Evolutionary conservation across 371 early-diverging fungal genomes (phyloP).

Genomic region (Batrachochytrium dendrobatidis): DNA sequence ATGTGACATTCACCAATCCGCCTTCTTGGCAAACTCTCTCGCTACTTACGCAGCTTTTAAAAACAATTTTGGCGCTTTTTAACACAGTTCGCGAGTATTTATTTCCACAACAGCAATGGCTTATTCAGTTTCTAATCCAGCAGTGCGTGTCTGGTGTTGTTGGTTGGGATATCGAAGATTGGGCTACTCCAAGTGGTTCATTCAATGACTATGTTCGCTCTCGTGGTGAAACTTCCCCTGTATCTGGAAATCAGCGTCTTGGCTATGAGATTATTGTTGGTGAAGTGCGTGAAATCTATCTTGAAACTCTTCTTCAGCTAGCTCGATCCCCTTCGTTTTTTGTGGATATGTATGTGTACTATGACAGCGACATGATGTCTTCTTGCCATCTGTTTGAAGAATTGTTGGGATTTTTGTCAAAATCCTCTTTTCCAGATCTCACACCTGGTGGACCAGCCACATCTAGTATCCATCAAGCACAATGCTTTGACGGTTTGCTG

Average conservation of each 20-base stretch:
- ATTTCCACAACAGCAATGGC: slow-evolving; percentile 70
- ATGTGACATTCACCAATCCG: slow-evolving; percentile 33
- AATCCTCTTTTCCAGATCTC: slow-evolving; percentile 67
- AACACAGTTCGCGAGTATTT: slow-evolving; percentile 61
- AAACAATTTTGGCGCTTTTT: slow-evolving; percentile 65
- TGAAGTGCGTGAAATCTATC: slow-evolving; percentile 73
- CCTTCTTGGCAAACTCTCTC: slow-evolving; percentile 46
- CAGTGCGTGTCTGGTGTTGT: slow-evolving; percentile 42
- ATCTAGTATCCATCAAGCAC: slow-evolving; percentile 40
- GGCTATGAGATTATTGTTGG: slow-evolving; percentile 35
- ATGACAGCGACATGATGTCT: slow-evolving; percentile 76
- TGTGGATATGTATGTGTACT: slow-evolving; percentile 86
- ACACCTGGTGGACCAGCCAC: slow-evolving; percentile 57
- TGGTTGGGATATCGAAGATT: slow-evolving; percentile 40
- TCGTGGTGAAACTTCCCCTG: not conserved
- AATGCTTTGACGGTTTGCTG: slow-evolving; percentile 74
- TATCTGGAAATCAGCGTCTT: not conserved
- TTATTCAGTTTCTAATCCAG: slow-evolving; percentile 68
- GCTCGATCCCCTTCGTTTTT: slow-evolving; percentile 61
- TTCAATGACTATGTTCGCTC: not conserved
- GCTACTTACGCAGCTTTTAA: slow-evolving; percentile 54
- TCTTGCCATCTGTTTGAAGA: slow-evolving; percentile 79
- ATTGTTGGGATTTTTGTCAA: slow-evolving; percentile 62
- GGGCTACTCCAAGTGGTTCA: slow-evolving; percentile 1
- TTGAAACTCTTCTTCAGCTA: slow-evolving; percentile 68